A percentile compares a stretch with the other conserved stretches of the same genome.
Conservation (phyloP, 352 stramenopile genomes). For the Lagenidium sp. region DNA sequence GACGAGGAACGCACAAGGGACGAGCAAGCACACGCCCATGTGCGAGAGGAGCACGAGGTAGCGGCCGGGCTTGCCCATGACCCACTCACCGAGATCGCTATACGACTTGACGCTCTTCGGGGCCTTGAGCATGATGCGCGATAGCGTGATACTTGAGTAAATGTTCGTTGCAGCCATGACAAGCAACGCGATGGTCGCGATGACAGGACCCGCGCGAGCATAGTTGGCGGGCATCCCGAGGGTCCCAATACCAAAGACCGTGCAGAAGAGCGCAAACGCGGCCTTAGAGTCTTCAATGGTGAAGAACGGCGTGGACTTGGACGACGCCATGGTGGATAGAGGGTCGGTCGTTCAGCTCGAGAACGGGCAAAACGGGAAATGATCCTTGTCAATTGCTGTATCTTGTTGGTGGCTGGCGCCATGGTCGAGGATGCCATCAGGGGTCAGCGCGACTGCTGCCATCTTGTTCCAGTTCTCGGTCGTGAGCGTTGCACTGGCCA, state of each 20-base stretch:
- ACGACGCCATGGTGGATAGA: too few species aligned
- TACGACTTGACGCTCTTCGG: slow-evolving; percentile 64
- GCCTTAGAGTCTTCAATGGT: slow-evolving; percentile 46
- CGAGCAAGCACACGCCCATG: slow-evolving; percentile 43
- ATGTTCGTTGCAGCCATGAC: slow-evolving; percentile 69
- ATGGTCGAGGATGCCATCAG: too few species aligned
- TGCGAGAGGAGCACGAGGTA: slow-evolving; percentile 41
- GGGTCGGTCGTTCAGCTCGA: too few species aligned
- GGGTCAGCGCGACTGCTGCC: too few species aligned
- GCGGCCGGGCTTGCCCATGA: slow-evolving; percentile 33
- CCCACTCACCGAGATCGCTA: slow-evolving; percentile 50
- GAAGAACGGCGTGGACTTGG: too few species aligned
- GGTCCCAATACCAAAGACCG: slow-evolving; percentile 59
- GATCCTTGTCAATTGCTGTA: too few species aligned
- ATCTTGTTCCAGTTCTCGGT: too few species aligned
- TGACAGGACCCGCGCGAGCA: slow-evolving; percentile 37
- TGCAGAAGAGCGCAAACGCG: slow-evolving; percentile 55
- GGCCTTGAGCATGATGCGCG: slow-evolving; percentile 59
- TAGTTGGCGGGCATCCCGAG: slow-evolving; percentile 69
- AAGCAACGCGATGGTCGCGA: slow-evolving; percentile 32
- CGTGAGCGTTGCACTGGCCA: too few species aligned
- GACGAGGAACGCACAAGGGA: too few species aligned
- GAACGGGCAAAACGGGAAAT: too few species aligned
- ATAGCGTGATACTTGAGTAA: slow-evolving; percentile 45
- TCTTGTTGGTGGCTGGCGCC: too few species aligned